Percentiles rank a stretch among this genome's conserved stretches.
Evolutionary conservation across 257 asterid genomes (phyloP).

Genomic region (Solanum pinnatisectum): DNA sequence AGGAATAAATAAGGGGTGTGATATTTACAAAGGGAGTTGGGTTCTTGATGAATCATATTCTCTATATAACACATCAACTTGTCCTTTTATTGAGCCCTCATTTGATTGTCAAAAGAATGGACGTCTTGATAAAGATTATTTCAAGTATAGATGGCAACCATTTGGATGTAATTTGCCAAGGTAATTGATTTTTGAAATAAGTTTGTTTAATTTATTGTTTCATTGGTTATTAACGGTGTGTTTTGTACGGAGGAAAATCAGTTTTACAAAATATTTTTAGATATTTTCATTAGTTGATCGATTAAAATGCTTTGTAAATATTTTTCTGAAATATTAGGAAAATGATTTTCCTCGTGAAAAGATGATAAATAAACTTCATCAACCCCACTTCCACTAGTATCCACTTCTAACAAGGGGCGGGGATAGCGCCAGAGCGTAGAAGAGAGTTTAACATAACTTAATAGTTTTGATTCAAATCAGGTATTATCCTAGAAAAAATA

Average conservation of each 20-base stretch:
- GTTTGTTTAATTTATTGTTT: neutral
- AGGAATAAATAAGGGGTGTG: conserved; percentile 11
- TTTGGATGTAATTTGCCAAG: conserved; percentile 23
- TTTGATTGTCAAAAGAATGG: conserved; percentile 37
- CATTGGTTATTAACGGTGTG: neutral
- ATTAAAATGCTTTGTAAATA: neutral
- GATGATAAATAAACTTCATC: neutral
- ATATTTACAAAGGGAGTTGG: conserved; percentile 43
- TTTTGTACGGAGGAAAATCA: neutral
- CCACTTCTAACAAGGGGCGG: neutral
- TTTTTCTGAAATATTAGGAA: too few species aligned
- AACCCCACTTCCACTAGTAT: neutral
- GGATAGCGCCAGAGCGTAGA: too few species aligned
- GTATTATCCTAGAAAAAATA: too few species aligned
- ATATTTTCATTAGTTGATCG: neutral
- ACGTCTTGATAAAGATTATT: conserved; percentile 32
- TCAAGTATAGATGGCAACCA: conserved; percentile 48
- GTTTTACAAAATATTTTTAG: neutral
- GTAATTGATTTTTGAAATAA: neutral
- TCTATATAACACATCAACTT: conserved; percentile 18
- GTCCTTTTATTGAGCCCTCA: conserved; percentile 28
- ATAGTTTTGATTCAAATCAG: too few species aligned
- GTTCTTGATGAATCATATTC: conserved; percentile 40
- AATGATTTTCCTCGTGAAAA: too few species aligned
- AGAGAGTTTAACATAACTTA: neutral